Base-by-base conservation (phyloP, 345 rosid species). In the Corchorus capsularis region DNA sequence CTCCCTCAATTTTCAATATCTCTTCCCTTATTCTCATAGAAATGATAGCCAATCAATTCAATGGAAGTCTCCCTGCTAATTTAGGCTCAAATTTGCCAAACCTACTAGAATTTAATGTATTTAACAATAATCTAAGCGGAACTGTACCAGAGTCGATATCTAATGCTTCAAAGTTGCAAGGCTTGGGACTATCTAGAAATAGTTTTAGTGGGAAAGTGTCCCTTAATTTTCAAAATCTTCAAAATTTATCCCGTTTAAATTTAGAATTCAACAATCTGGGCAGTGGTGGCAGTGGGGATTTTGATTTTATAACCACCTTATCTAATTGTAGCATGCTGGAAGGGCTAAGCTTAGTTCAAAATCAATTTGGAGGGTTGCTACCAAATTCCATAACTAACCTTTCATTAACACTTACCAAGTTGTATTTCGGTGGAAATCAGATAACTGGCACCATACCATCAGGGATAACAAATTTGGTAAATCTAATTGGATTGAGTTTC, bases 61-160 rank as follows among this genome's bases (percentile, higher is more conserved):
- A 75, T 1, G 79, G 88, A 17, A 64, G 27, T 3, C 37, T 82
- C 37, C 82, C 82, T 0, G n/a, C 8, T 0, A 15, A 47, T 61
- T 0, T 82, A 19, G 79, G 84, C 11, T 15, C 20, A 32, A 57
- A 54, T 47, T 77, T 83, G 53, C 84, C 81, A 22, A 79, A 75
- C 56, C 50, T 84, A 0, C 11, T 27, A 27, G 1, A 0, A 27
- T 0, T 68, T 59, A 0, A 2, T 27, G 4, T 82, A n/a, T 0
- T 0, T 0, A 82, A 82, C 32, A 82, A 82, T 39, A 13, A 62
- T 2, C 54, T 83, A n/a, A 46, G 35, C 0, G 84, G 86, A 2
- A n/a, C 43, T 13, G 41, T 85, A 35, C 80, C 81, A 5, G n/a
- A 3, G 2, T 80, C 87, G 4, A 11, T 82, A 39, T 69, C 82